A percentile compares a stretch with the other conserved stretches of the same genome.
Evolutionary conservation across 1,139 yeast species (phyloP).

Genomic region (Maudiozyma humilis): DNA sequence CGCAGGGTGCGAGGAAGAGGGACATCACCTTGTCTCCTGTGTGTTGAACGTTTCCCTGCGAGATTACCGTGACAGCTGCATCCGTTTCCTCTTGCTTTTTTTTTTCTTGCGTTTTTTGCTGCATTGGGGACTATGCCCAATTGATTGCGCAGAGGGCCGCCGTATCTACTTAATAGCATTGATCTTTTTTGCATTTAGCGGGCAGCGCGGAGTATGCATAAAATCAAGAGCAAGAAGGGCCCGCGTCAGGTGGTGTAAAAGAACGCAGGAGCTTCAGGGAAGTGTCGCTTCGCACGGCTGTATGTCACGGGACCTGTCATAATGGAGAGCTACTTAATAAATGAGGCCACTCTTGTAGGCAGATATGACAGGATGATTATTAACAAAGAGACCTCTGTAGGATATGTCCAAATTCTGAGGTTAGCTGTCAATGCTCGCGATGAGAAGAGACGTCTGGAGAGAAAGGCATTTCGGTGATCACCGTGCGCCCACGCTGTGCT

Average conservation of each 20-base stretch:
- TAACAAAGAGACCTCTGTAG: background rate
- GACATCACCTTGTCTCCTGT: background rate
- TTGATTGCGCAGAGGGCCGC: background rate
- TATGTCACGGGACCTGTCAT: background rate
- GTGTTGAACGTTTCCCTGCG: too few relatives aligned
- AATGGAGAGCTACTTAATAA: too few relatives aligned
- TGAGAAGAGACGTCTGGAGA: too few relatives aligned
- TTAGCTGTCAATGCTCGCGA: too few relatives aligned
- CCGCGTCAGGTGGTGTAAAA: background rate
- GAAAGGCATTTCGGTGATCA: too few relatives aligned
- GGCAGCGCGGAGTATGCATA: conserved; percentile 4
- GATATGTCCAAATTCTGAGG: too few relatives aligned
- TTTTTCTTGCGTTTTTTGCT: background rate
- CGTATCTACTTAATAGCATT: background rate
- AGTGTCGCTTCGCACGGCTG: background rate
- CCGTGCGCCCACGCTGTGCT: too few relatives aligned
- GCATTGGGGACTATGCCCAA: background rate
- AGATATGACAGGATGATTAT: background rate
- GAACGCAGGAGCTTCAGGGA: background rate
- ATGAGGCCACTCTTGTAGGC: background rate
- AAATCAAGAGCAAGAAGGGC: background rate
- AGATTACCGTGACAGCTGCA: too few relatives aligned
- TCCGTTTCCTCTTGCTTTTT: background rate
- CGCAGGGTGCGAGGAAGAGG: background rate
- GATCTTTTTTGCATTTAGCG: conserved; percentile 3